A percentile compares a stretch with the other conserved stretches of the same genome.
Conservation (phyloP, 2,329 filamentous ascomycete genomes). For the Ceratocystis alfenasii region DNA sequence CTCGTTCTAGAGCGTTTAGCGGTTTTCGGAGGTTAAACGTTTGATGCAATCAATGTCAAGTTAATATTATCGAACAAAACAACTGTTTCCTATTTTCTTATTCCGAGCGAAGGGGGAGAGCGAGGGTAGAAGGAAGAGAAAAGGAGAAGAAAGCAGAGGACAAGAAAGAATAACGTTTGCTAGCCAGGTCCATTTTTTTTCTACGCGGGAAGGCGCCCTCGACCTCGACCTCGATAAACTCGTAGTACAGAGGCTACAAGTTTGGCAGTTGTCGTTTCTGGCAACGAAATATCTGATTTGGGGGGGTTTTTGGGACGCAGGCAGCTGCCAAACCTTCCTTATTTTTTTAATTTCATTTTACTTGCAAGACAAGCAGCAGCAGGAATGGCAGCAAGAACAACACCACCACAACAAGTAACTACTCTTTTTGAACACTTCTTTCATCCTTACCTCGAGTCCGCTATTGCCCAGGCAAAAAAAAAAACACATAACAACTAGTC, state of each 20-base stretch:
- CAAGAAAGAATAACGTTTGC: neutral
- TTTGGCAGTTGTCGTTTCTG: too few species aligned
- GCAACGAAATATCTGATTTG: too few species aligned
- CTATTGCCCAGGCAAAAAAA: neutral
- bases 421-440: neutral
- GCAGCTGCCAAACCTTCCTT: slow-evolving; percentile 1
- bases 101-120: neutral
- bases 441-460: neutral
- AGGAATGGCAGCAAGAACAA: too few species aligned
- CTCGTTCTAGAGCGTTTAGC: slow-evolving; percentile 3
- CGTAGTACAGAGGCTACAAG: too few species aligned
- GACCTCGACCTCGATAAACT: neutral
- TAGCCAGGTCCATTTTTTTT: neutral
- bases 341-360: neutral
- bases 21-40: neutral
- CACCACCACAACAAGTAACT: neutral
- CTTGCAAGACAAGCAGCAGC: too few species aligned
- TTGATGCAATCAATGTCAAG: neutral
- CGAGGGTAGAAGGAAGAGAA: neutral
- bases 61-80: neutral
- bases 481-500: neutral
- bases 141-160: neutral
- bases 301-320: neutral
- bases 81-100: neutral
- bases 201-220: neutral